Evolutionary conservation across 306 rosid species (phyloP).

Genomic region (Vigna angularis): DNA sequence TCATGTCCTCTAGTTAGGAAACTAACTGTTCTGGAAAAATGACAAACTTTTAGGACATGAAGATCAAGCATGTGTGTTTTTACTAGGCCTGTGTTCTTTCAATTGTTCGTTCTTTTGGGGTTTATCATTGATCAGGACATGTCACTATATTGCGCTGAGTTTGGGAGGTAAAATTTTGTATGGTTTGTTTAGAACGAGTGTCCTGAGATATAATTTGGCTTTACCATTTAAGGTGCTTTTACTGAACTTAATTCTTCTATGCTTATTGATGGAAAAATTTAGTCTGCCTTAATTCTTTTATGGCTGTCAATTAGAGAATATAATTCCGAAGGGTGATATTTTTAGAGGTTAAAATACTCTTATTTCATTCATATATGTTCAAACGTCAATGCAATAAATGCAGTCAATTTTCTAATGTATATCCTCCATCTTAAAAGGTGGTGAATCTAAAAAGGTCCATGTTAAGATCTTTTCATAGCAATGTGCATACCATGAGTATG

Average conservation of each 20-base stretch:
- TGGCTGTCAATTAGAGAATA: no score
- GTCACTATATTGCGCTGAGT: neutral
- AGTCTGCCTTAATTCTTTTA: neutral
- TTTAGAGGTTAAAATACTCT: no score
- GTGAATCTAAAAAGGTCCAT: neutral
- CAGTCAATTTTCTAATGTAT: neutral
- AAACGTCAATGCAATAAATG: neutral
- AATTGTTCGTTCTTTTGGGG: no score
- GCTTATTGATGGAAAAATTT: neutral
- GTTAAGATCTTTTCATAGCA: neutral
- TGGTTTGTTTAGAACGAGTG: neutral
- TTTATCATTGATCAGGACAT: neutral
- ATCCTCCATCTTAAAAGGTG: neutral
- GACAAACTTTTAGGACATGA: neutral
- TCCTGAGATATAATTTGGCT: neutral
- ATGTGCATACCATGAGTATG: neutral
- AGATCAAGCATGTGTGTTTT: neutral
- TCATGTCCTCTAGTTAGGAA: neutral
- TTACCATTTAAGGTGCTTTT: neutral
- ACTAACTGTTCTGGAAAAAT: neutral
- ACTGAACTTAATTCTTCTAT: neutral
- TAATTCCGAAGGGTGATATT: no score
- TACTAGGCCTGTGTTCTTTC: no score
- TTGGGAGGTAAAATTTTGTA: no score
- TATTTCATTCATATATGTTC: neutral